Percentiles rank a stretch among this genome's conserved stretches.
These are phyloP conservation scores for Bruguiera parviflora DNA, from an alignment of 345 rosid species.

Conservation along the genomic window DNA sequence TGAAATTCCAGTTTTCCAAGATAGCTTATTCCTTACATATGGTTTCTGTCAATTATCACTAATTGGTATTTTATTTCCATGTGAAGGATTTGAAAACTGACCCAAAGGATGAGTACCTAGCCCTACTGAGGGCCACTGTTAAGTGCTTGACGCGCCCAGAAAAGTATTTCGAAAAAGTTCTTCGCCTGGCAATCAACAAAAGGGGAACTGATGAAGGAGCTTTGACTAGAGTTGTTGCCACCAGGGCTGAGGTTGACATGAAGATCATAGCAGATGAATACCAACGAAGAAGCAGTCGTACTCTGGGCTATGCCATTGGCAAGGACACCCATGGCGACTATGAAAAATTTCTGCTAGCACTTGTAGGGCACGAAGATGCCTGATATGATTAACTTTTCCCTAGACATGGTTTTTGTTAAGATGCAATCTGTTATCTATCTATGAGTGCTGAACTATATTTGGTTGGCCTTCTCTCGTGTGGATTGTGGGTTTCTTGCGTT, in stretches of 20 bases:
- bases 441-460: neutral
- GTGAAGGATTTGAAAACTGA: constrained; percentile 60
- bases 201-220: constrained; percentile 82
- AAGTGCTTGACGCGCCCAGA: constrained; percentile 61
- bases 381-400: constrained; percentile 21
- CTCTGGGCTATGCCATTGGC: constrained; percentile 49
- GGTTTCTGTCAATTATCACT: neutral
- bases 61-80: neutral
- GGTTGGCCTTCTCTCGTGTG: too few species aligned
- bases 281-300: constrained; percentile 54
- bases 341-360: constrained; percentile 64
- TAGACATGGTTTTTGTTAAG: neutral
- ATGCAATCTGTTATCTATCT: neutral
- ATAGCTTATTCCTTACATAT: neutral
- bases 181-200: constrained; percentile 62
- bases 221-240: constrained; percentile 69
- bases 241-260: constrained; percentile 71
- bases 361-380: constrained; percentile 52
- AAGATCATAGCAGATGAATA: constrained; percentile 61
- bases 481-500: too few species aligned
- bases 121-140: constrained; percentile 57
- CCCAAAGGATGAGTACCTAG: constrained; percentile 55
- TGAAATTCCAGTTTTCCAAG: neutral
- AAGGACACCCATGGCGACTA: constrained; percentile 70
- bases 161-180: constrained; percentile 57